Base-by-base conservation (phyloP, 257 asterid species). In the Forsythia viridissima region DNA sequence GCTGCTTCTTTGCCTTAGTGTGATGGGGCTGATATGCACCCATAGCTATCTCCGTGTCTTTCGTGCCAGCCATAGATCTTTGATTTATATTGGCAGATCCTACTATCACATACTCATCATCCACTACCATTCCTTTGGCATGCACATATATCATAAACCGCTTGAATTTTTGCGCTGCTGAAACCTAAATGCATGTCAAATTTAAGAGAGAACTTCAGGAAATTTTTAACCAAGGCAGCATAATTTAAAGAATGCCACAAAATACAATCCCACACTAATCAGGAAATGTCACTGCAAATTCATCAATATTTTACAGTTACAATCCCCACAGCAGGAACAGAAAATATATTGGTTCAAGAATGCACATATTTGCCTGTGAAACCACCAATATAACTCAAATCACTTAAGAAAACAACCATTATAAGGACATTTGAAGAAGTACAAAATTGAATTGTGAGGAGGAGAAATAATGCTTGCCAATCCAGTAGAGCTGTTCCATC, bases 81-180 rank as follows among this genome's bases (percentile, higher is more conserved):
- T 94, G 98, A 84, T 94, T 94, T 77, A 94, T 89, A 85, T 92
- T 94, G 78, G 98, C 98, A 38, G 98, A 94, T 55, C 98, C 98
- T 44, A 94, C 71, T 72, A 92, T 92, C 72, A 92, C 87, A 75
- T 94, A 94, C 83, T 92, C 97, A 39, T 94, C 98, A 84, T 94
- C 98, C 80, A 92, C 97, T 70, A 94, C 79, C 98, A 94, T 94
- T 81, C 97, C 98, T 83, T 94, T 94, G 66, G 98, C 97, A 80
- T 94, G 98, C 80, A 92, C 98, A 83, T 92, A 94, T 77, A 94
- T 91, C 98, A 94, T 94, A 86, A 92, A 94, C 16, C 98, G 89
- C 85, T 80, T 88, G 80, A 79, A 86, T 91, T 91, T 92, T 38
- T 80, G 80, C 0, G 97, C 85, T 51, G 91, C 95, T 37, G 97